Percentiles rank a stretch among this genome's conserved stretches.
These are phyloP conservation scores for Ogataea parapolymorpha DNA, from an alignment of 805 yeast genomes.

Conservation along the genomic window DNA sequence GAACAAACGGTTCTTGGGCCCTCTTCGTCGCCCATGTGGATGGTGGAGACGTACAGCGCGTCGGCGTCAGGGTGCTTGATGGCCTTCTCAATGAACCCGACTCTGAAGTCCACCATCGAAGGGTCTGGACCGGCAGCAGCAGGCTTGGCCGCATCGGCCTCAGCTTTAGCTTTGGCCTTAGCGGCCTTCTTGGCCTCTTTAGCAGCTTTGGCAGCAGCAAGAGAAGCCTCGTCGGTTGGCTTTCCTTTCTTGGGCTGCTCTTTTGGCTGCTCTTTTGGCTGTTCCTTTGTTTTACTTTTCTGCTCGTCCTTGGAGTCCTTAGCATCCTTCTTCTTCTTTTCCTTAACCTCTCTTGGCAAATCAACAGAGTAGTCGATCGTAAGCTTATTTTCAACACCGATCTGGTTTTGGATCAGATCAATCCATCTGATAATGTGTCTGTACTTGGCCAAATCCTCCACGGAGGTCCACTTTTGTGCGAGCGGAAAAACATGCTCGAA, in stretches of 20 bases:
- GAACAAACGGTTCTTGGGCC: conserved; percentile 99
- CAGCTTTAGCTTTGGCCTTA: conserved; percentile 59
- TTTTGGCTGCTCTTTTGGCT: conserved; percentile 7
- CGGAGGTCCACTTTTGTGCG: conserved; percentile 51
- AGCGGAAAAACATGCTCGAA: conserved; percentile 64
- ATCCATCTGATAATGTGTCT: conserved; percentile 94
- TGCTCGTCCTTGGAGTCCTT: conserved; percentile 20
- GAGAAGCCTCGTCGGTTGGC: conserved; percentile 30
- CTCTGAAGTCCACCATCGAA: conserved; percentile 85
- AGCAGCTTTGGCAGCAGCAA: conserved; percentile 33
- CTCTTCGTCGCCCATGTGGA: conserved; percentile 92
- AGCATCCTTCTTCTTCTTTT: conserved; percentile 34
- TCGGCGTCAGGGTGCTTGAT: conserved; percentile 98
- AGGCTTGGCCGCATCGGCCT: conserved; percentile 39
- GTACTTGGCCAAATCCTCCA: conserved; percentile 53
- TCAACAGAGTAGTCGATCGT: conserved; percentile 55
- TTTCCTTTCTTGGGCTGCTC: conserved; percentile 15
- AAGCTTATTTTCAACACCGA: conserved; percentile 51
- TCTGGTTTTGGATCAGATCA: conserved; percentile 74
- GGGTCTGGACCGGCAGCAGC: conserved; percentile 72
- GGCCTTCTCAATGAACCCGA: conserved; percentile 96
- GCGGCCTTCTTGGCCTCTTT: conserved; percentile 41
- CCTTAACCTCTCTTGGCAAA: conserved; percentile 55
- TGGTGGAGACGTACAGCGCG: conserved; percentile 91
- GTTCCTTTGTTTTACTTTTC: conserved; percentile 7